Evolutionary conservation across 768 basidiomycete genomes (phyloP).

Genomic region (Tricholoma terreum): DNA sequence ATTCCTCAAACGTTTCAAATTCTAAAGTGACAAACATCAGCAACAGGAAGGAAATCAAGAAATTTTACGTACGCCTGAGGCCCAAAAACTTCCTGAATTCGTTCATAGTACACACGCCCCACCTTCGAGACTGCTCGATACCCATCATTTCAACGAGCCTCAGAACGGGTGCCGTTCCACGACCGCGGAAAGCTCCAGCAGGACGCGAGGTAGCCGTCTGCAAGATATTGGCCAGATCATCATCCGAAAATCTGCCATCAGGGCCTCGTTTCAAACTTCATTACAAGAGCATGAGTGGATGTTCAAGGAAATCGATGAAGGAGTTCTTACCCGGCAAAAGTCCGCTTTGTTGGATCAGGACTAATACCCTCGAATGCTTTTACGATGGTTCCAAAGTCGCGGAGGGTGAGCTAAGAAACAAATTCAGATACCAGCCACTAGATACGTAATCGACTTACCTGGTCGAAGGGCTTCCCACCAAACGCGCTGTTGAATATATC

Average conservation of each 20-base stretch:
- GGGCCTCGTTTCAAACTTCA: constrained; percentile 42
- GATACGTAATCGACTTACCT: constrained; percentile 19
- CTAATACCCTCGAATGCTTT: constrained; percentile 16
- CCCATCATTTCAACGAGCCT: constrained; percentile 54
- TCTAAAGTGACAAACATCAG: constrained; percentile 18
- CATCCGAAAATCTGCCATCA: constrained; percentile 50
- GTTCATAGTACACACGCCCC: constrained; percentile 58
- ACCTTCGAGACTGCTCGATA: constrained; percentile 49
- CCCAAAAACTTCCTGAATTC: constrained; percentile 53
- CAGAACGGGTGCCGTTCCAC: constrained; percentile 44
- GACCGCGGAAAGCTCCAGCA: constrained; percentile 47
- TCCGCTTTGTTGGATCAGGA: constrained; percentile 34
- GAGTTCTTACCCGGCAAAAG: constrained; percentile 42
- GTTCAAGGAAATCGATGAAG: not conserved
- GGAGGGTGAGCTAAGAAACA: constrained; percentile 19
- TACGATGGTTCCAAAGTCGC: constrained; percentile 21
- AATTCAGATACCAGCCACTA: not conserved
- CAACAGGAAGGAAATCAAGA: not conserved
- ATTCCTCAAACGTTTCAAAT: constrained; percentile 50
- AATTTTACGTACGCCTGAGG: constrained; percentile 33
- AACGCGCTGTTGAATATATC: constrained; percentile 40
- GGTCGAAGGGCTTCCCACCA: constrained; percentile 32
- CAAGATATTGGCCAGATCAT: constrained; percentile 46
- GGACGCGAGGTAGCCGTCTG: constrained; percentile 43
- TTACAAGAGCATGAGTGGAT: not conserved